Percentiles rank a stretch among this genome's conserved stretches.
These are phyloP conservation scores for Ceratobasidium sp. DNA, from an alignment of 1,284 basidiomycete species.

Conservation along the genomic window DNA sequence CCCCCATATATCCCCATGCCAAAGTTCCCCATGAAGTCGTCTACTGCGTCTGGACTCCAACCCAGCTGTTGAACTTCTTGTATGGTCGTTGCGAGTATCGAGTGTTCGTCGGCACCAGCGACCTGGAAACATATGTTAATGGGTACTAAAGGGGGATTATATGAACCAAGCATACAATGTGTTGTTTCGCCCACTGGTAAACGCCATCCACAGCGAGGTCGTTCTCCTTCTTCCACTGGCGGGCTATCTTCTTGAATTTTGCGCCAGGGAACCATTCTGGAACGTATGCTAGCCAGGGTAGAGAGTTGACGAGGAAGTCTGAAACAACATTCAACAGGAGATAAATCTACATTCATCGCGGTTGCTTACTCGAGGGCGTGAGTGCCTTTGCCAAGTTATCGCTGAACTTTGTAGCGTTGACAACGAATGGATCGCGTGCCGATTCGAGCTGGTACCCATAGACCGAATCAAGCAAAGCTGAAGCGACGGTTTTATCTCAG, in stretches of 20 bases:
- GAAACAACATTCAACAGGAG: neutral
- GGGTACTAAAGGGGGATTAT: neutral
- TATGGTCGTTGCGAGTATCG: neutral
- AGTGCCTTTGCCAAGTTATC: neutral
- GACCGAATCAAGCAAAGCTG: constrained; percentile 11
- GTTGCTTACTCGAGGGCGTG: constrained; percentile 13
- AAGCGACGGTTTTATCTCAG: constrained; percentile 1
- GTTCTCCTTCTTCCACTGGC: constrained; percentile 12
- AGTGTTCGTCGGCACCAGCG: neutral
- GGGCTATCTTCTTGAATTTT: constrained; percentile 1
- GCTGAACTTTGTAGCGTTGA: constrained; percentile 2
- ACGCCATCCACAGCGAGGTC: neutral
- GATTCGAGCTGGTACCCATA: constrained; percentile 23
- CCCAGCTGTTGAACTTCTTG: constrained; percentile 3
- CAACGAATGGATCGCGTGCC: constrained; percentile 6
- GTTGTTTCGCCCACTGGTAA: constrained; percentile 23
- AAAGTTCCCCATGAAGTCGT: constrained; percentile 1
- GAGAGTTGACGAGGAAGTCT: constrained; percentile 33
- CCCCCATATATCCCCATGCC: constrained; percentile 4
- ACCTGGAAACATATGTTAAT: neutral
- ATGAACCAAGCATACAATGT: neutral
- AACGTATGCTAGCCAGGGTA: constrained; percentile 21
- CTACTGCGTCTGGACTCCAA: neutral
- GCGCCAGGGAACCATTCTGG: constrained; percentile 25
- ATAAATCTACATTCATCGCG: neutral